A percentile compares a stretch with the other conserved stretches of the same genome.
phyloP scores from a whole-genome alignment of 2,329 filamentous ascomycete genomes.

The Whalleya microplaca region DNA sequence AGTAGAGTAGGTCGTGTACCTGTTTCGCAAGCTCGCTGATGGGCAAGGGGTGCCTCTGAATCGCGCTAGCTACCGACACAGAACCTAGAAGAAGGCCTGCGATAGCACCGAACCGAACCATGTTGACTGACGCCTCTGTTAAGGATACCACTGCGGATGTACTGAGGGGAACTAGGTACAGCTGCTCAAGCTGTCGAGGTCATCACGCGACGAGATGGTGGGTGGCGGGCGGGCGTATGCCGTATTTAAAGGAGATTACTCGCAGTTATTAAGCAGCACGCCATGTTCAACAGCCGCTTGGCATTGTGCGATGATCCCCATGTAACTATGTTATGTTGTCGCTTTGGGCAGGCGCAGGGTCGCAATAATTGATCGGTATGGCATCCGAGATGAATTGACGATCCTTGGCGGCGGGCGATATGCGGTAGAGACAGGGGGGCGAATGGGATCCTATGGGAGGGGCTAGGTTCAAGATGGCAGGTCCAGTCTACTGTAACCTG shows the following conservation, averaged over 20 bases:
- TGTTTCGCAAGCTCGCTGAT: conserved; percentile 37
- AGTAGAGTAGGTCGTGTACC: conserved; percentile 16
- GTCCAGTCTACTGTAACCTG: too few species aligned
- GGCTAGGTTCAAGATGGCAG: conserved; percentile 31
- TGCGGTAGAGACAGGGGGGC: conserved; percentile 9
- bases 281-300: conserved; percentile 6
- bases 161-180: too few species aligned
- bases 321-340: conserved; percentile 14
- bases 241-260: conserved; percentile 14
- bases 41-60: conserved; percentile 32
- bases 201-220: conserved; percentile 1
- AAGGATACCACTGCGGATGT: neutral
- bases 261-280: neutral
- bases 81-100: conserved; percentile 27
- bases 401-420: conserved; percentile 13
- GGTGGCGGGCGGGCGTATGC: conserved; percentile 5
- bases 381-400: conserved; percentile 18
- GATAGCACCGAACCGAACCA: conserved; percentile 18
- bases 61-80: conserved; percentile 27
- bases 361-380: conserved; percentile 11
- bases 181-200: neutral
- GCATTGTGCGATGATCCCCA: conserved; percentile 21
- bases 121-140: conserved; percentile 9
- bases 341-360: conserved; percentile 26
- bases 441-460: neutral